A percentile compares a stretch with the other conserved stretches of the same genome.
Evolutionary conservation across 805 yeast genomes (phyloP).

Genomic region (Brettanomyces nanus): DNA sequence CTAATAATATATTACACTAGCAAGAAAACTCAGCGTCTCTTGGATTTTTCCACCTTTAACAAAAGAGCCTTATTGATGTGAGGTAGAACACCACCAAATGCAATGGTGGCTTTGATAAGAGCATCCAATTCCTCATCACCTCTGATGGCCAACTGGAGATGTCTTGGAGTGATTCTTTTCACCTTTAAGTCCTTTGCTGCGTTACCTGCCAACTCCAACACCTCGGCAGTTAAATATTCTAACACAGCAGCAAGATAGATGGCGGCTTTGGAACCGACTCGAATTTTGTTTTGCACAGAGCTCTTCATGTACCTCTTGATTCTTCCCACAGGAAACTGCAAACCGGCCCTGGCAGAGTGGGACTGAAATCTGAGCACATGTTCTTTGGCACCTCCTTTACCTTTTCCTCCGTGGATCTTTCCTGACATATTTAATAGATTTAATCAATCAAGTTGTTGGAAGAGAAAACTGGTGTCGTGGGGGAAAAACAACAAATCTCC

Average conservation of each 20-base stretch:
- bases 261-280: conserved; percentile 77
- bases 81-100: conserved; percentile 97
- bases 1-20: background rate
- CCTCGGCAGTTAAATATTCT: conserved; percentile 95
- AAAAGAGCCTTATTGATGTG: conserved; percentile 79
- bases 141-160: conserved; percentile 91
- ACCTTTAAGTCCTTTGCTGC: conserved; percentile 95
- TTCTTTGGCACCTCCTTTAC: conserved; percentile 81
- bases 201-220: conserved; percentile 94
- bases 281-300: conserved; percentile 67
- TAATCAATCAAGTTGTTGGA: background rate
- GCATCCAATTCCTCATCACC: conserved; percentile 97
- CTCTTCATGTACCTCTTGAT: conserved; percentile 91
- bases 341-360: conserved; percentile 90
- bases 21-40: background rate
- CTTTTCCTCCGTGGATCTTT: conserved; percentile 71
- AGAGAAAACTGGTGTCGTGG: background rate
- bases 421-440: conserved; percentile 86
- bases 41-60: conserved; percentile 63
- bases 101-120: conserved; percentile 89
- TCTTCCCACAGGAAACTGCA: conserved; percentile 98
- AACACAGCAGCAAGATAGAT: conserved; percentile 92
- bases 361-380: conserved; percentile 54
- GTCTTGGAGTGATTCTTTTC: conserved; percentile 97
- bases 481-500: background rate